Base-by-base conservation (phyloP, 2,329 filamentous ascomycete species). In the Botrytis porri region DNA sequence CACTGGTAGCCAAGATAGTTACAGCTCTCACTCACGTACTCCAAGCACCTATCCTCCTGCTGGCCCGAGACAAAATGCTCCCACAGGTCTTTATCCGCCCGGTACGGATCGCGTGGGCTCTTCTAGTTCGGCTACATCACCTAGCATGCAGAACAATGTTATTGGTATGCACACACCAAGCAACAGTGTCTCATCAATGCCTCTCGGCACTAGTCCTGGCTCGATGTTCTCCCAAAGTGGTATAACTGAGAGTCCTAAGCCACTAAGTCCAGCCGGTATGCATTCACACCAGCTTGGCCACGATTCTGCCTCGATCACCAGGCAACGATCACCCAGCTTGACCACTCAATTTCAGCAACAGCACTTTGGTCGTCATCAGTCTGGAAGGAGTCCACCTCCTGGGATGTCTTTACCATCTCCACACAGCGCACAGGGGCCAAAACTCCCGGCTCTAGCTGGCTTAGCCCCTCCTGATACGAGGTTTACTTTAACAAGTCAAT, bases 161-260 rank as follows among this genome's bases (percentile, higher is more conserved):
- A 79, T 78, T 22, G 81, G 82, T 69, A 81, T 80, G 25, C 86
- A 87, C 74, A 85, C 86, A 22, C 81, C 85, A 5, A 86, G 84
- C 72, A 84, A 85, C 18, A 87, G 84, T 77, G 82, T 86, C 48
- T 85, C 86, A 4, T 86, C 85, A 22, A 77, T 85, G 69, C 84
- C 86, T 12, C 80, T 86, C 41, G 83, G 83, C 70, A 82, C 83
- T 60, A 83, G 83, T 69, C 72, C 82, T 78, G 75, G 77, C 75
- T 76, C 84, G 29, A 87, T 94, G 76, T 97, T 93, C 80, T 87
- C 89, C 14, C 90, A 94, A 76, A 87, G 88, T 70, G 83, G 83
- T 71, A 92, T 97, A 84, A 96, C 92, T 4, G 94, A 97, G 82
- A 97, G 93, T 76, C 94, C 94, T 0, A 97, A 95, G 80, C 92